Evolutionary conservation across 345 rosid genomes (phyloP).

Genomic region (Erodium maritimum): DNA sequence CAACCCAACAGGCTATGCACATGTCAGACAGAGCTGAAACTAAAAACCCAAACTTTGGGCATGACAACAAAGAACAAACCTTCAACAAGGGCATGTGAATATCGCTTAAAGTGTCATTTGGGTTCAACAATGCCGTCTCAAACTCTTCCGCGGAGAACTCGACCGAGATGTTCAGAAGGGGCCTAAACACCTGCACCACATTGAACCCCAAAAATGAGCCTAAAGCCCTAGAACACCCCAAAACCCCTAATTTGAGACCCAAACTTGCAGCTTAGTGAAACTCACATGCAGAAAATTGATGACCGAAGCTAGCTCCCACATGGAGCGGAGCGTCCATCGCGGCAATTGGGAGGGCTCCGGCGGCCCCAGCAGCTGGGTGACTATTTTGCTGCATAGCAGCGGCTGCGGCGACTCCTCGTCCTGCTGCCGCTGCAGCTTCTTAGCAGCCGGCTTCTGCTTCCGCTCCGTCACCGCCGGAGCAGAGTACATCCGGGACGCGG

Average conservation of each 20-base stretch:
- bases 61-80: slow-evolving; percentile 41
- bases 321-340: slow-evolving; percentile 93
- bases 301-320: slow-evolving; percentile 97
- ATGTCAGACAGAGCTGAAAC: not conserved
- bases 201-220: slow-evolving; percentile 4
- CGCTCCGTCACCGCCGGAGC: slow-evolving; percentile 33
- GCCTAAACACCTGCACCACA: slow-evolving; percentile 63
- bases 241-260: not conserved
- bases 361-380: slow-evolving; percentile 66
- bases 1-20: no score
- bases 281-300: slow-evolving; percentile 97
- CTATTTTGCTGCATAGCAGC: slow-evolving; percentile 36
- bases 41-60: not conserved
- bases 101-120: slow-evolving; percentile 82
- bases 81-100: slow-evolving; percentile 92
- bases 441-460: slow-evolving; percentile 53
- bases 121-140: slow-evolving; percentile 76
- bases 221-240: not conserved
- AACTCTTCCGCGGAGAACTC: slow-evolving; percentile 98
- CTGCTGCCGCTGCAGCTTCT: slow-evolving; percentile 36
- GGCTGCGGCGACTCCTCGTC: slow-evolving; percentile 11
- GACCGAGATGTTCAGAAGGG: slow-evolving; percentile 55
- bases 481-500: slow-evolving; percentile 66
- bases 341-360: slow-evolving; percentile 81
- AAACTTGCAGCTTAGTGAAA: slow-evolving; percentile 14